A percentile compares a stretch with the other conserved stretches of the same genome.
phyloP scores from a whole-genome alignment of 148 eudicot species.

The Spergularia marina region DNA sequence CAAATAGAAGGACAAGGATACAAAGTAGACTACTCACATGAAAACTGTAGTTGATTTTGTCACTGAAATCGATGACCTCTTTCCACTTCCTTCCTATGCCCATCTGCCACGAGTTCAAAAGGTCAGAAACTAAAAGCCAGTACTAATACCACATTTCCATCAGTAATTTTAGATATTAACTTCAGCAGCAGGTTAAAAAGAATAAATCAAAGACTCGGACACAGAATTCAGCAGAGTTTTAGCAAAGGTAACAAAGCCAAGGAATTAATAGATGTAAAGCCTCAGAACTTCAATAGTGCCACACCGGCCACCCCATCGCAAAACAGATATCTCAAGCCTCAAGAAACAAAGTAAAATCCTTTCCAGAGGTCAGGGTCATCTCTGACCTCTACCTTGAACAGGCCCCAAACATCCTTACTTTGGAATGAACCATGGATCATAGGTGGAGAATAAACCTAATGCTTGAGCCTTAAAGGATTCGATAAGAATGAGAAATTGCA shows the following conservation, averaged over 20 bases:
- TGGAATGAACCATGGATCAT: background rate
- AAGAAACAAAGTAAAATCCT: no score
- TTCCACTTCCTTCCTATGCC: slow-evolving; percentile 95
- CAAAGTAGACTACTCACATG: slow-evolving; percentile 42
- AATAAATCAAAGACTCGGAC: background rate
- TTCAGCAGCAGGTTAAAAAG: background rate
- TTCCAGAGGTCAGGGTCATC: no score
- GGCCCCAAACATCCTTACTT: background rate
- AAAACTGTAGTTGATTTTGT: slow-evolving; percentile 65
- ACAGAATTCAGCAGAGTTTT: background rate
- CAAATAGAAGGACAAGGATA: background rate
- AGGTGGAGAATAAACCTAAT: no score
- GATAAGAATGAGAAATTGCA: background rate
- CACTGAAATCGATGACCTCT: slow-evolving; percentile 60
- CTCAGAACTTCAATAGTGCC: background rate
- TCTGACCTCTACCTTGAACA: background rate
- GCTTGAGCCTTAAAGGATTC: no score
- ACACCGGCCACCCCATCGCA: no score
- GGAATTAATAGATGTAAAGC: background rate
- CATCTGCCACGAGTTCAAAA: slow-evolving; percentile 41
- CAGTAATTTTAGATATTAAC: background rate
- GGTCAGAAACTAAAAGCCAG: background rate
- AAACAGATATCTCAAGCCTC: no score
- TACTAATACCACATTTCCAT: background rate
- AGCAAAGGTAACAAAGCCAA: background rate